phyloP scores from a whole-genome alignment of 2,329 filamentous ascomycete species.

The Aureobasidium sp. region DNA sequence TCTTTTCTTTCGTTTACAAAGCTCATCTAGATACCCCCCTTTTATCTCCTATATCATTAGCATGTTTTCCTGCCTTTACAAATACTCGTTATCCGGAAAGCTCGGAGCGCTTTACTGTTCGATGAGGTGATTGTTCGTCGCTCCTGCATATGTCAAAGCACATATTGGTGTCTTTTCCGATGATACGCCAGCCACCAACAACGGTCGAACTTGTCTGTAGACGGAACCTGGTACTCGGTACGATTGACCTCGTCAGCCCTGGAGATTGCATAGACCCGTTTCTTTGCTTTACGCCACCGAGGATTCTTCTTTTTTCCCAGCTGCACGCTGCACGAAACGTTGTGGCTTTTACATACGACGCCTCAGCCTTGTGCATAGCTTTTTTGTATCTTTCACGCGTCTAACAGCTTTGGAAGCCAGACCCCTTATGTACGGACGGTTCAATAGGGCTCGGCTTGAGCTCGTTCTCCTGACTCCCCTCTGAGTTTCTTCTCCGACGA shows the following conservation, averaged over 20 bases:
- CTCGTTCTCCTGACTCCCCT: background rate
- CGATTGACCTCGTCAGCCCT: slow-evolving; percentile 4
- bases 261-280: background rate
- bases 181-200: slow-evolving; percentile 1
- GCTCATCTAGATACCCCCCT: slow-evolving; percentile 10
- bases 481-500: background rate
- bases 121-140: background rate
- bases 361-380: background rate
- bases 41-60: slow-evolving; percentile 4
- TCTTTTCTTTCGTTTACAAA: slow-evolving; percentile 8
- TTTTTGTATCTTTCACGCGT: background rate
- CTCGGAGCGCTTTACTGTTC: background rate
- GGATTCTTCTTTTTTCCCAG: background rate
- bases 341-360: background rate
- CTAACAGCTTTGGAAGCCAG: background rate
- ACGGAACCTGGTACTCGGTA: slow-evolving; percentile 3
- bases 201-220: background rate
- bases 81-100: background rate
- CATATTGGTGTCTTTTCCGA: background rate
- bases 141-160: slow-evolving; percentile 8
- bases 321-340: slow-evolving; percentile 1
- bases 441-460: background rate
- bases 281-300: background rate
- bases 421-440: background rate
- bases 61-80: background rate